Evolutionary conservation across 768 basidiomycete species (phyloP).

Genomic region (Cytidiella melzeri): DNA sequence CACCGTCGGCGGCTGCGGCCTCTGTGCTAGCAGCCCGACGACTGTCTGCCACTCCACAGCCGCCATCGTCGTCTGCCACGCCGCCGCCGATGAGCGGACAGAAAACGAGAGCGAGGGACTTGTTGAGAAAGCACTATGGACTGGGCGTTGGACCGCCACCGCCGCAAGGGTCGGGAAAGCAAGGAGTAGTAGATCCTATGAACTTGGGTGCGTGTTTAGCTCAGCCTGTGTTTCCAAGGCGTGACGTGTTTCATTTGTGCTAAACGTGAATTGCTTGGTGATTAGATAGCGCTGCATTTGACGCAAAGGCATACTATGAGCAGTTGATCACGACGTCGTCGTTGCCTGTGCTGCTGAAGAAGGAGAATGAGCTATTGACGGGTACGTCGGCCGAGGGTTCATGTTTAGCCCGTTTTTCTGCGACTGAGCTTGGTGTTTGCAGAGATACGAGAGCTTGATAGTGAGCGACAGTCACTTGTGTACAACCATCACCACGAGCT

Average conservation of each 20-base stretch:
- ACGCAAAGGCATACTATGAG: slow-evolving; percentile 80
- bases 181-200: slow-evolving; percentile 68
- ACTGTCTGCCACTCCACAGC: slow-evolving; percentile 1
- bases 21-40: slow-evolving; percentile 2
- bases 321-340: slow-evolving; percentile 80
- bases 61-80: slow-evolving; percentile 3
- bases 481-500: slow-evolving; percentile 96
- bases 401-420: not conserved
- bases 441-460: slow-evolving; percentile 87
- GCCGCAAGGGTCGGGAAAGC: slow-evolving; percentile 32
- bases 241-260: slow-evolving; percentile 3
- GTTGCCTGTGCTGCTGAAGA: slow-evolving; percentile 64
- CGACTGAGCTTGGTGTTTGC: not conserved
- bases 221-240: slow-evolving; percentile 1
- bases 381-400: slow-evolving; percentile 43
- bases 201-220: slow-evolving; percentile 52
- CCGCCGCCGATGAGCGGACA: slow-evolving; percentile 13
- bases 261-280: not conserved
- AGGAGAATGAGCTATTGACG: slow-evolving; percentile 74
- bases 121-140: slow-evolving; percentile 84
- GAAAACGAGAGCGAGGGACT: slow-evolving; percentile 54
- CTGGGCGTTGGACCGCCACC: slow-evolving; percentile 69
- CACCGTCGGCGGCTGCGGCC: too few relatives aligned
- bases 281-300: slow-evolving; percentile 75
- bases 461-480: slow-evolving; percentile 84